These are phyloP conservation scores for Recurvomyces mirabilis DNA, from an alignment of 495 filamentous ascomycete genomes.

Conservation along the genomic window DNA sequence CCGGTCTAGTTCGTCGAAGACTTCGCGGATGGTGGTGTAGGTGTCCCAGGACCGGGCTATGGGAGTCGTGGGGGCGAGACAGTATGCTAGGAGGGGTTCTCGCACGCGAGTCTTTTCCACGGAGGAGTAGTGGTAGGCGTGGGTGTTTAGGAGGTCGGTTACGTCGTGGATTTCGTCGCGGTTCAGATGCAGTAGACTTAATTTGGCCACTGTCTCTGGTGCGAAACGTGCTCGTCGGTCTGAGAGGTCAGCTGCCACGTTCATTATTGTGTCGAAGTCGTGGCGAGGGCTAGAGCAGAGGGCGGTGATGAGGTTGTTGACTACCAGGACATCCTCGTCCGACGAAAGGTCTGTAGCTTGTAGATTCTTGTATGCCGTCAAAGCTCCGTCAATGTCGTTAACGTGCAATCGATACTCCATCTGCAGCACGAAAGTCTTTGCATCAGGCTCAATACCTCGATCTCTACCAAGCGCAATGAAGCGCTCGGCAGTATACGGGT, in stretches of 20 bases:
- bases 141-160: conserved; percentile 61
- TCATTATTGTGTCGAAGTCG: conserved; percentile 54
- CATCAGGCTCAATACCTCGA: conserved; percentile 51
- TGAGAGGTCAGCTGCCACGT: conserved; percentile 63
- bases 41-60: conserved; percentile 63
- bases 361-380: conserved; percentile 49
- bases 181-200: conserved; percentile 58
- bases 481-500: conserved; percentile 61
- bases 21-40: conserved; percentile 62
- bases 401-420: conserved; percentile 62
- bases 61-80: conserved; percentile 47
- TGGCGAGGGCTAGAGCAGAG: conserved; percentile 48
- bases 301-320: conserved; percentile 67
- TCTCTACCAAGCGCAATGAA: conserved; percentile 53
- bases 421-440: conserved; percentile 57
- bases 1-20: conserved; percentile 63
- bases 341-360: conserved; percentile 40
- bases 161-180: conserved; percentile 63
- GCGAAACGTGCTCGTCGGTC: conserved; percentile 58
- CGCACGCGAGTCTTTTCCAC: conserved; percentile 54
- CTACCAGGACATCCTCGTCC: conserved; percentile 47
- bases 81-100: conserved; percentile 52
- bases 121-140: conserved; percentile 50
- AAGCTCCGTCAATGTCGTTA: conserved; percentile 55
- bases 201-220: conserved; percentile 56